These are phyloP conservation scores for Vanrija sp. DNA, from an alignment of 1,284 basidiomycete genomes.

Conservation along the genomic window DNA sequence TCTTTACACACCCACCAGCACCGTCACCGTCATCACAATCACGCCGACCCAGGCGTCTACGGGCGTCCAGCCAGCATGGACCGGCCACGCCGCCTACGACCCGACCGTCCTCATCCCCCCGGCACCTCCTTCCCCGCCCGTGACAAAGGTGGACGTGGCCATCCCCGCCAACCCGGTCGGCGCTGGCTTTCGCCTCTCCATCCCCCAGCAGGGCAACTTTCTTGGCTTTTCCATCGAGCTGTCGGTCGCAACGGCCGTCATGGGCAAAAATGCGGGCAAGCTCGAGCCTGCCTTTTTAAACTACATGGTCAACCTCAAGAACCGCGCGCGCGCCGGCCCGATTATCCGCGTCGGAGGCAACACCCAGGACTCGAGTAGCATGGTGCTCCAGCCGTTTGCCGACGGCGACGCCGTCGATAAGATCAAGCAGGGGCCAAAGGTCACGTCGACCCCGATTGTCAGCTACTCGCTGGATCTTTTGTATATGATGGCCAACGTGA, in stretches of 20 bases:
- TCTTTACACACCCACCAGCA: slow-evolving; percentile 22
- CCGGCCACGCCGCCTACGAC: slow-evolving; percentile 41
- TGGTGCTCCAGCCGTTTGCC: slow-evolving; percentile 38
- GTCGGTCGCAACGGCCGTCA: slow-evolving; percentile 60
- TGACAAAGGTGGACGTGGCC: slow-evolving; percentile 22
- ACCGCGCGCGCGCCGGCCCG: slow-evolving; percentile 56
- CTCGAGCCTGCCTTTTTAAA: slow-evolving; percentile 63
- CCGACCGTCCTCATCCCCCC: slow-evolving; percentile 33
- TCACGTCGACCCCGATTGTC: slow-evolving; percentile 56
- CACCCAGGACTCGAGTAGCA: slow-evolving; percentile 62
- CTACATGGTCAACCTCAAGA: slow-evolving; percentile 62
- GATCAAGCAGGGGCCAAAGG: slow-evolving; percentile 17
- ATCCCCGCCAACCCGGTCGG: slow-evolving; percentile 21
- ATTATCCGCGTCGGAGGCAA: slow-evolving; percentile 72
- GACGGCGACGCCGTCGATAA: slow-evolving; percentile 52
- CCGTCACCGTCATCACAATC: slow-evolving; percentile 14
- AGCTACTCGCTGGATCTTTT: slow-evolving; percentile 59
- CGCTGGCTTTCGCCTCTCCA: slow-evolving; percentile 37
- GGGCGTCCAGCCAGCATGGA: slow-evolving; percentile 14
- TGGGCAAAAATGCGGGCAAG: slow-evolving; percentile 52
- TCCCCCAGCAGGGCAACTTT: slow-evolving; percentile 60
- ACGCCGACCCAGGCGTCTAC: slow-evolving; percentile 14
- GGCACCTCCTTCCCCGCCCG: slow-evolving; percentile 28
- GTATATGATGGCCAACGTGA: slow-evolving; percentile 59
- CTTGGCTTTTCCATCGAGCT: slow-evolving; percentile 69